A percentile compares a stretch with the other conserved stretches of the same genome.
phyloP scores from a whole-genome alignment of 2,329 filamentous ascomycete species.

The Coniochaeta prunicola region DNA sequence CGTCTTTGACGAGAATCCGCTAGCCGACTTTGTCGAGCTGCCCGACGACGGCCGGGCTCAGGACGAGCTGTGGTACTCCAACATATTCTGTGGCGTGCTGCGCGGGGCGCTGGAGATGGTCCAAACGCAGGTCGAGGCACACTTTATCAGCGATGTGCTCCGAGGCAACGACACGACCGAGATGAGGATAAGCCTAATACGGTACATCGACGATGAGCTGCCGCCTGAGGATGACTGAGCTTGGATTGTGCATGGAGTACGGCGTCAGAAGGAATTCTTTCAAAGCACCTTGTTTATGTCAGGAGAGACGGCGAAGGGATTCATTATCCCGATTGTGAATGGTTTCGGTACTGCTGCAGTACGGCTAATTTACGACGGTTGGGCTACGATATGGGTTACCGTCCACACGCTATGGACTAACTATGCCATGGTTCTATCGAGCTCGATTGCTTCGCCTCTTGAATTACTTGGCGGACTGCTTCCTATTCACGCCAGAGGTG shows the following conservation, averaged over 20 bases:
- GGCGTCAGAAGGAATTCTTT: not conserved
- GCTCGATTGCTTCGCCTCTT: no score
- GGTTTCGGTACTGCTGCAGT: no score
- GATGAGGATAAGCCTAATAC: conserved; percentile 85
- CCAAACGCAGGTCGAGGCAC: conserved; percentile 97
- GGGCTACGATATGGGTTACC: no score
- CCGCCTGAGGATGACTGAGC: conserved; percentile 87
- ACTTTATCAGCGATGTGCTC: conserved; percentile 90
- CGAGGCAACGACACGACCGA: conserved; percentile 94
- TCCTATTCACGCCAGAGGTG: no score
- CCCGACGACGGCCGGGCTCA: conserved; percentile 93
- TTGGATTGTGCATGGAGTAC: not conserved
- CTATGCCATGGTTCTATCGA: no score
- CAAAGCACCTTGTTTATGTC: not conserved
- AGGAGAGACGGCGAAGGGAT: not conserved
- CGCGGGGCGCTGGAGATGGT: conserved; percentile 95
- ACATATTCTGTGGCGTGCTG: conserved; percentile 89
- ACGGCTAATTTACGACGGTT: no score
- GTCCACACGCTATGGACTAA: no score
- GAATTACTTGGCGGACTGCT: no score
- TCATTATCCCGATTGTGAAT: no score
- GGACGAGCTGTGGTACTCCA: conserved; percentile 97
- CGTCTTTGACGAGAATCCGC: conserved; percentile 92
- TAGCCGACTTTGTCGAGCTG: conserved; percentile 95
- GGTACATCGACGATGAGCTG: conserved; percentile 96